Evolutionary conservation across 2,329 filamentous ascomycete genomes (phyloP), one percentile per base, ranked within the genome.

Genomic region (Phyllosticta citrichinensis): DNA sequence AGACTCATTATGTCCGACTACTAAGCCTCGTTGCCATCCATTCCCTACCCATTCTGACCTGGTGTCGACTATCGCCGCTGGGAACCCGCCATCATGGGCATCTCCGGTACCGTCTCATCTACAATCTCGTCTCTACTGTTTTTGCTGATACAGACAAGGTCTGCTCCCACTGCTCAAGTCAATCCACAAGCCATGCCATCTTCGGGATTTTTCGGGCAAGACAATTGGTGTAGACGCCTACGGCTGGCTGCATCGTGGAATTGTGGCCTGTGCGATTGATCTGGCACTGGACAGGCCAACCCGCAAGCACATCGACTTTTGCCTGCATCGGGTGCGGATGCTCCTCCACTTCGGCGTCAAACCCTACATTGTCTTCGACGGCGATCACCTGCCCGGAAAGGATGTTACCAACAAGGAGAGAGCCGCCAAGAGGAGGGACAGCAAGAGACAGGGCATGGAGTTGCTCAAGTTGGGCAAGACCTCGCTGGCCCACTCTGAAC

Each of bases 301-400:
- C 0, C 87, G 84, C 59, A 95, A 90, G 89, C 95, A 91, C 79
- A 85, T 99, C 70, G 89, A 95, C 70, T 96, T 91, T 68, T 88
- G 88, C 58, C 87, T 99, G 82, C 84, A 89, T 70, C 89, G 92
- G 63, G 91, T 99, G 57, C 87, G 87, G 63, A 97, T 99, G 94
- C 84, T 96, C 62, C 83, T 91, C 64, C 89, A 96, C 75, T 97
- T 95, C 71, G 93, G 92, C 24, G 84, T 97, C 51, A 96, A 82
- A n/a, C 94, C 94, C 0, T 99, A 95, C 73, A 77, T 99, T 60
- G 88, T 99, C 40, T 99, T 99, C 72, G 94, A 99, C 75, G 94
- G 94, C 64, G 94, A 97, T 71, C 91, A 88, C 71, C 81, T 99
- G 24, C 94, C 94, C 33, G 96, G 92, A 79, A 99, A 99, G 75